Conservation (phyloP, 176 grass and related monocot species). For the Lolium perenne region DNA sequence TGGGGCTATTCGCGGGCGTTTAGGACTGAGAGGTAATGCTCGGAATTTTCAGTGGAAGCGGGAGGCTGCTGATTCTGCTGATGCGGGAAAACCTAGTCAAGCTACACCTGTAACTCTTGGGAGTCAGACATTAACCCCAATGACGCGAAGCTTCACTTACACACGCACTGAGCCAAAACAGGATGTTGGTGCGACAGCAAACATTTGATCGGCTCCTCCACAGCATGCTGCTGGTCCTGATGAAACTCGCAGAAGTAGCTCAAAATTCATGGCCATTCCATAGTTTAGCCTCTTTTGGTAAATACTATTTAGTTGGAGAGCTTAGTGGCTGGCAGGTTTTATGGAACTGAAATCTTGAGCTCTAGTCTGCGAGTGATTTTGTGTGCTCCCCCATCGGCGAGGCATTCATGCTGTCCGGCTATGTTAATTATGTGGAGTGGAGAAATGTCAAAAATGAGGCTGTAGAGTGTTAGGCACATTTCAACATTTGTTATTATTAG, state of each 20-base stretch:
- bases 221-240: constrained; percentile 43
- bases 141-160: constrained; percentile 74
- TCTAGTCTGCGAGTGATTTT: constrained; percentile 35
- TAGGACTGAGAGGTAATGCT: constrained; percentile 63
- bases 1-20: constrained; percentile 54
- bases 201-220: constrained; percentile 38
- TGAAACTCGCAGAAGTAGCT: constrained; percentile 42
- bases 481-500: constrained; percentile 36
- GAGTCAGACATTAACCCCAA: constrained; percentile 32
- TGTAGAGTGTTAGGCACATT: constrained; percentile 24
- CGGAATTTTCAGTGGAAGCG: constrained; percentile 96
- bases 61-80: constrained; percentile 31
- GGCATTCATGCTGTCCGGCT: constrained; percentile 36
- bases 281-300: constrained; percentile 47
- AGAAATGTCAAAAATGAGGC: background rate
- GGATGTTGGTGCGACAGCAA: constrained; percentile 46
- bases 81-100: constrained; percentile 48
- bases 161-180: constrained; percentile 60
- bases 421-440: constrained; percentile 3
- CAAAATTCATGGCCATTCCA: constrained; percentile 27
- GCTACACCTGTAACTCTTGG: constrained; percentile 28
- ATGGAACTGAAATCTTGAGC: constrained; percentile 40
- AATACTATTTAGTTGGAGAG: constrained; percentile 55
- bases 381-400: constrained; percentile 5
- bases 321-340: constrained; percentile 48